Evolutionary conservation across 306 rosid species (phyloP).

Genomic region (Alnus glutinosa): DNA sequence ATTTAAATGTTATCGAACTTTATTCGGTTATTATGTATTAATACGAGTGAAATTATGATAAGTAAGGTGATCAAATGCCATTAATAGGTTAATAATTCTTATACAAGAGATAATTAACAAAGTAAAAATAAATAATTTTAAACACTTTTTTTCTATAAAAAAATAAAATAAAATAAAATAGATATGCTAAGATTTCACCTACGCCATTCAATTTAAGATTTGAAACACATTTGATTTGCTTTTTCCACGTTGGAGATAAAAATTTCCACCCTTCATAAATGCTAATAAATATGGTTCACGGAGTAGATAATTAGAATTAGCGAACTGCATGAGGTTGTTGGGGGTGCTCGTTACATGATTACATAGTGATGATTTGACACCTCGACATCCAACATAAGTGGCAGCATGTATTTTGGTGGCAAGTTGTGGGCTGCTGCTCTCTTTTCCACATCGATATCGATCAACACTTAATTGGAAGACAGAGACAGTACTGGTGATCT

Average conservation of each 20-base stretch:
- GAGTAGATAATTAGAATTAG: not conserved
- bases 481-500: not conserved
- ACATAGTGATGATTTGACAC: constrained; percentile 17
- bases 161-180: too few species aligned
- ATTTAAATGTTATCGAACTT: too few species aligned
- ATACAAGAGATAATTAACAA: too few species aligned
- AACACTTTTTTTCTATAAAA: too few species aligned
- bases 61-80: too few species aligned
- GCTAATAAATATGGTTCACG: not conserved
- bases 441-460: not conserved
- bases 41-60: too few species aligned
- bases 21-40: too few species aligned
- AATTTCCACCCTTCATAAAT: not conserved
- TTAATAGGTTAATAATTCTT: too few species aligned
- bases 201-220: too few species aligned
- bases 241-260: not conserved
- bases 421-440: not conserved
- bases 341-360: not conserved
- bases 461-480: not conserved
- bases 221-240: not conserved
- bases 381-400: constrained; percentile 9
- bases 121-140: too few species aligned
- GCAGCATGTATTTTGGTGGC: constrained; percentile 5
- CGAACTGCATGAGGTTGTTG: constrained; percentile 8
- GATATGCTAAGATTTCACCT: too few species aligned